Percentiles rank a stretch among this genome's conserved stretches.
phyloP scores from a whole-genome alignment of 495 filamentous ascomycete genomes.

The Xylaria sp. region DNA sequence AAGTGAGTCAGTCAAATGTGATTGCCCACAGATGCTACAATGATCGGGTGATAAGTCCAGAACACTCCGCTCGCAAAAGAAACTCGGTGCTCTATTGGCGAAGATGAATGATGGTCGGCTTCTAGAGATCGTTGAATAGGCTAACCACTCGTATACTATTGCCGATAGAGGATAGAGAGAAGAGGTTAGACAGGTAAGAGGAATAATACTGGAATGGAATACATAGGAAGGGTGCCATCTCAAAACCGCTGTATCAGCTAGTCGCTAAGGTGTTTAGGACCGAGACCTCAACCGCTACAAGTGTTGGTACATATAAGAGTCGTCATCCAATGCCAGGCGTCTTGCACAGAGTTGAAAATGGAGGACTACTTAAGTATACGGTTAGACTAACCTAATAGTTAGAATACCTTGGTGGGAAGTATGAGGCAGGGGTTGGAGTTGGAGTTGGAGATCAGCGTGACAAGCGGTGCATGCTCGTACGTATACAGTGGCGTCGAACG shows the following conservation, averaged over 20 bases:
- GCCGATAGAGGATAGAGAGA: not conserved
- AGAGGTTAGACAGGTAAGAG: not conserved
- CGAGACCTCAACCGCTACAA: not conserved
- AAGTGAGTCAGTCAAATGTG: not conserved
- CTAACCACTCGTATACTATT: not conserved
- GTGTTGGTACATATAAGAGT: not conserved
- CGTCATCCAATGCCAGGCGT: not conserved
- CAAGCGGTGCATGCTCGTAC: conserved; percentile 7
- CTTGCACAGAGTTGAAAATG: not conserved
- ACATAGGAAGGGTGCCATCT: too few species aligned
- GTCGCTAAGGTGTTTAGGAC: not conserved
- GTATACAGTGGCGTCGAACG: conserved; percentile 33
- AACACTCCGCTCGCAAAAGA: not conserved
- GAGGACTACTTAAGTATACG: too few species aligned
- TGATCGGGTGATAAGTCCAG: not conserved
- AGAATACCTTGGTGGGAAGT: not conserved
- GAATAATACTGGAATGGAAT: too few species aligned
- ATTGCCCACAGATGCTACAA: not conserved
- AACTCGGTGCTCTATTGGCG: not conserved
- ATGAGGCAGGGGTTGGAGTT: not conserved
- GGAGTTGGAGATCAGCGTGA: conserved; percentile 6
- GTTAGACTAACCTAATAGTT: not conserved
- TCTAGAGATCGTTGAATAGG: not conserved
- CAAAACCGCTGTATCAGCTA: too few species aligned
- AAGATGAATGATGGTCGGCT: not conserved